These are phyloP conservation scores for Hemisphaericaspora xylanilytica DNA, from an alignment of 1,139 yeast species.

Conservation along the genomic window DNA sequence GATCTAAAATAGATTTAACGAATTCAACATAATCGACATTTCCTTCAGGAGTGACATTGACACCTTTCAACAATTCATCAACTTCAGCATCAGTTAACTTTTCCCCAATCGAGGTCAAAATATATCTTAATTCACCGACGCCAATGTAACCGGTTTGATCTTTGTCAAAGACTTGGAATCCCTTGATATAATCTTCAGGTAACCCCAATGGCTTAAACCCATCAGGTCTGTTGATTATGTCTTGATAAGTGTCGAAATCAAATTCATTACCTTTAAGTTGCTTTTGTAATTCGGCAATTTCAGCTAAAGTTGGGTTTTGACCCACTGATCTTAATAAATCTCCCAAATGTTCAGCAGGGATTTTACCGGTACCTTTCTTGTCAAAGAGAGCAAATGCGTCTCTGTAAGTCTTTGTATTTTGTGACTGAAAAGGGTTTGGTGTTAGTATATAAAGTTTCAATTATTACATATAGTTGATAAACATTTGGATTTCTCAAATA, in stretches of 20 bases:
- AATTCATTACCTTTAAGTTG: slow-evolving; percentile 45
- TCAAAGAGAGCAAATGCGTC: slow-evolving; percentile 98
- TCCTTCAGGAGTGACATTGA: slow-evolving; percentile 89
- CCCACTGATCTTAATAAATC: slow-evolving; percentile 96
- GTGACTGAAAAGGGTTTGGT: slow-evolving; percentile 33
- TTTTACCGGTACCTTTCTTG: slow-evolving; percentile 92
- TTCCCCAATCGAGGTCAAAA: slow-evolving; percentile 91
- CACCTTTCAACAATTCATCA: slow-evolving; percentile 93
- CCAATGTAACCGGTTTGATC: slow-evolving; percentile 94
- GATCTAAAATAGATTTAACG: slow-evolving; percentile 90
- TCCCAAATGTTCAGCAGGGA: slow-evolving; percentile 84
- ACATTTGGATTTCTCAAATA: background rate
- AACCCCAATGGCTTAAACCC: slow-evolving; percentile 90
- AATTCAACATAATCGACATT: slow-evolving; percentile 93
- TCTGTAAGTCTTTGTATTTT: slow-evolving; percentile 71
- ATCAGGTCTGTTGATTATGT: slow-evolving; percentile 80
- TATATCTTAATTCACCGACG: slow-evolving; percentile 93
- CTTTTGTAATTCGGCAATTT: slow-evolving; percentile 71
- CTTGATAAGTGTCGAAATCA: slow-evolving; percentile 76
- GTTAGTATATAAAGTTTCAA: no score
- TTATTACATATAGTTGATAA: no score
- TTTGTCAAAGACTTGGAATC: slow-evolving; percentile 97
- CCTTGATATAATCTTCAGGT: slow-evolving; percentile 94
- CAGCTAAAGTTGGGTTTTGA: slow-evolving; percentile 94
- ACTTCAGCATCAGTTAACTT: slow-evolving; percentile 87